Percentiles rank a stretch among this genome's conserved stretches.
Evolutionary conservation across 2,329 filamentous ascomycete species (phyloP).

Genomic region (Fonsecaea nubica): DNA sequence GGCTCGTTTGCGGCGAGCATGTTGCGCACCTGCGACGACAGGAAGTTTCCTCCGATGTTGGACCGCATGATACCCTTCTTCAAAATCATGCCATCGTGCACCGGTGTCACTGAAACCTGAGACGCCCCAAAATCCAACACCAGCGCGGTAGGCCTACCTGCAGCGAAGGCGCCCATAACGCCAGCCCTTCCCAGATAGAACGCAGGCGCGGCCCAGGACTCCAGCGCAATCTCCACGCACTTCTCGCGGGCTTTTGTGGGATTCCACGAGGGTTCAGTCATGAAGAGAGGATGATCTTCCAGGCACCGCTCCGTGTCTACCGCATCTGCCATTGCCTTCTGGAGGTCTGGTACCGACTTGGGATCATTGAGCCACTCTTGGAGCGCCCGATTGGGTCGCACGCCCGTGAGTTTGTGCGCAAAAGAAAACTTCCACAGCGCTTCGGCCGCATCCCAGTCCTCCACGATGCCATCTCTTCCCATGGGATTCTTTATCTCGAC

Average conservation of each 20-base stretch:
- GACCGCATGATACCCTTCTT: slow-evolving; percentile 89
- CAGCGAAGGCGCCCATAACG: slow-evolving; percentile 87
- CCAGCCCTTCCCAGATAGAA: slow-evolving; percentile 92
- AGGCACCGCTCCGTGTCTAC: slow-evolving; percentile 76
- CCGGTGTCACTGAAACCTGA: slow-evolving; percentile 84
- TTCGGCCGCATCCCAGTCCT: slow-evolving; percentile 93
- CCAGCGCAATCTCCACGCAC: slow-evolving; percentile 94
- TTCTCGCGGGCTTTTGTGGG: slow-evolving; percentile 85
- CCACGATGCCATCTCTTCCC: slow-evolving; percentile 84
- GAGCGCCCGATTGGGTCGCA: slow-evolving; percentile 70
- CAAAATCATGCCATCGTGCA: slow-evolving; percentile 93
- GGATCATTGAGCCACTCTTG: slow-evolving; percentile 80
- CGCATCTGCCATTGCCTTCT: slow-evolving; percentile 65
- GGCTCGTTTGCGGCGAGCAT: slow-evolving; percentile 72
- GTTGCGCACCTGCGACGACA: slow-evolving; percentile 84
- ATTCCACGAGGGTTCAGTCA: slow-evolving; percentile 97
- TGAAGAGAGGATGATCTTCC: slow-evolving; percentile 85
- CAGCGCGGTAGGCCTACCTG: slow-evolving; percentile 89
- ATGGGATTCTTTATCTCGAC: slow-evolving; percentile 93
- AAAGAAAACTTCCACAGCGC: slow-evolving; percentile 93
- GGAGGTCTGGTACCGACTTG: slow-evolving; percentile 59
- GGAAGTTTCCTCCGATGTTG: slow-evolving; percentile 83
- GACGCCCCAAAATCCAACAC: slow-evolving; percentile 91
- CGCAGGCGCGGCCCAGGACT: slow-evolving; percentile 92
- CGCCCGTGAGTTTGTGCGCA: slow-evolving; percentile 82